Evolutionary conservation across 495 filamentous ascomycete genomes (phyloP).

Genomic region (Amphirosellinia nigrospora): DNA sequence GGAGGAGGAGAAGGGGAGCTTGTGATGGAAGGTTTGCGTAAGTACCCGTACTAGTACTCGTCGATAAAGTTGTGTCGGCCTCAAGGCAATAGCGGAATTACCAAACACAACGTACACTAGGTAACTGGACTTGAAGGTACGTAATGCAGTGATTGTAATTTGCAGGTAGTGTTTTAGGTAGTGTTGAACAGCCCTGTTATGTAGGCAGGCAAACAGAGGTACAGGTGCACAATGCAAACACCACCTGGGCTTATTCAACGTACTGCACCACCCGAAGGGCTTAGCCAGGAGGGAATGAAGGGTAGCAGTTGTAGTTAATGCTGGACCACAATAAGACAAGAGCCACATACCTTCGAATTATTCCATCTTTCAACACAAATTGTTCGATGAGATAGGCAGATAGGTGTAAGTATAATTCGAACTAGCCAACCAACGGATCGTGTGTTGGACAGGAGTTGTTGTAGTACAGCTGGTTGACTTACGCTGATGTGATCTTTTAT

Average conservation of each 20-base stretch:
- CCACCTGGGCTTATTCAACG: conserved; percentile 1
- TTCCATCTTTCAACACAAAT: not conserved
- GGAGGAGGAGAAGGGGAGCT: conserved; percentile 17
- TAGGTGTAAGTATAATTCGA: not conserved
- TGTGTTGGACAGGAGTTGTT: not conserved
- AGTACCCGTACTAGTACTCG: conserved; percentile 1
- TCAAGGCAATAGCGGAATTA: too few species aligned
- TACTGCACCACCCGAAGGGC: not conserved
- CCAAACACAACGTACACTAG: too few species aligned
- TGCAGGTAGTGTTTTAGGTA: too few species aligned
- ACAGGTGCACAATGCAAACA: not conserved
- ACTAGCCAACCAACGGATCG: too few species aligned
- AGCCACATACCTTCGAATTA: not conserved
- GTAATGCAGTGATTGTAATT: too few species aligned
- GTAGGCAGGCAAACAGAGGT: not conserved
- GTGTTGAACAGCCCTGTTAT: too few species aligned
- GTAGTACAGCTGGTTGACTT: conserved; percentile 5
- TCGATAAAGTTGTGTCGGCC: not conserved
- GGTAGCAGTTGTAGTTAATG: too few species aligned
- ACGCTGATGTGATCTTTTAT: not conserved
- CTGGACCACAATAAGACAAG: not conserved
- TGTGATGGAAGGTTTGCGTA: conserved; percentile 23
- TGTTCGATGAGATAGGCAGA: not conserved
- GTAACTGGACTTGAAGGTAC: too few species aligned
- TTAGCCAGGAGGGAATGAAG: not conserved